Evolutionary conservation across 495 filamentous ascomycete genomes (phyloP), one percentile per base, ranked within the genome.

Genomic region (Trichoderma orchidacearum): DNA sequence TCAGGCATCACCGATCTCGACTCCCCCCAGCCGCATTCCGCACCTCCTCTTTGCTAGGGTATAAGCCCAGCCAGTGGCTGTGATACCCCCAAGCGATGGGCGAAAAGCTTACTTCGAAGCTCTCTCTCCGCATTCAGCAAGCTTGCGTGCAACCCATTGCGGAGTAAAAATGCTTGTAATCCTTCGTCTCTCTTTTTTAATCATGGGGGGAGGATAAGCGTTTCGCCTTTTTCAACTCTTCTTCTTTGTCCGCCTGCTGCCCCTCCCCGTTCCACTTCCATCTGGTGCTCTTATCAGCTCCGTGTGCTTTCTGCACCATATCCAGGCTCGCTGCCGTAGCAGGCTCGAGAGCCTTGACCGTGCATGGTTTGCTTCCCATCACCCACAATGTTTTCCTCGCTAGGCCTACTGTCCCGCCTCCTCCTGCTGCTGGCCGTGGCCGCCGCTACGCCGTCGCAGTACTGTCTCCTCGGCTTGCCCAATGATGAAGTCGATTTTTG

Each of bases 401-500:
- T n/a, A n/a, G n/a, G n/a, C n/a, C 27, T 56, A 25, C 30, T 30
- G 27, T 41, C 32, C 32, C 48, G 51, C n/a, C n/a, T 45, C 30
- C 27, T 54, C 30, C 3, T 38, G 27, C 23, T 25, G 25, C 53
- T 54, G 51, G 36, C 41, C 12, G 3, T 34, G 23, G 56, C 53
- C 27, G 51, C 60, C 25, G n/a, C 60, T 56, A 48, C 41, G 5
- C 41, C 41, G 1, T 48, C 41, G n/a, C 65, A 68, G 29, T 68
- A 65, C 56, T 68, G 65, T 53, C 56, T 56, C 30, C 58, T 60
- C 27, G 61, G 62, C 23, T 55, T 61, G 51, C 3, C 12, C n/a
- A 12, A 29, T 17, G 58, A 60, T 29, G 45, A 57, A 18, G 54
- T 58, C 51, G 65, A 68, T 58, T 68, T 68, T 25, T 68, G 65